Base-by-base conservation (phyloP, 225 moss, liverwort and hornwort genomes). In the Polytrichum commune region DNA sequence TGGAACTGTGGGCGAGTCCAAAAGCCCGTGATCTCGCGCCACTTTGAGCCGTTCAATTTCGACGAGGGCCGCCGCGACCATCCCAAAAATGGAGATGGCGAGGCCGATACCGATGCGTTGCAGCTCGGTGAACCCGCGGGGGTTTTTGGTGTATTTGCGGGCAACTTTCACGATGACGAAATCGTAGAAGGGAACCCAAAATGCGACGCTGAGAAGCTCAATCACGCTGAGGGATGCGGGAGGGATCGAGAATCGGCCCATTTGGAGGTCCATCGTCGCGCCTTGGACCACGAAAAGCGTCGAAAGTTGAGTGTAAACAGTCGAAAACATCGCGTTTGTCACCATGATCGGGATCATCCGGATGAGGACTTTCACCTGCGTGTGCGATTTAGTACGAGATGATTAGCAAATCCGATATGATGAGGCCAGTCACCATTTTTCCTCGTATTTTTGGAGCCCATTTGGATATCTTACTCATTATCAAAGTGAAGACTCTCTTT, bases 71-170 rank as follows among this genome's bases (percentile, higher is more conserved):
- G 82, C 78, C 1, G 53, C 27, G 3, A 68, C 8, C 64, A 75
- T 65, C 30, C 74, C 74, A 0, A 82, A 56, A 8, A 72, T 65
- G 23, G 78, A 60, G 13, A 62, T 54, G 30, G 56, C 38, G 55
- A 67, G 54, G 10, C 75, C 80, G 0, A 68, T 54, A 0, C 80
- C 80, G 2, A 76, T 72, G 28, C 80, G 66, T 63, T 80, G 75
- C 5, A 76, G 53, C 8, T 22, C 7, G 0, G 72, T 72, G 26
- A 72, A 23, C 5, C 80, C 80, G 8, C 66, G 23, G 1, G 60
- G 24, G 27, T 61, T 61, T 25, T 68, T 46, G 6, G 80, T 80
- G 25, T 29, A 53, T 10, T 30, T 63, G 8, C 66, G n/a, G 6
- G 62, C 25, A 1, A 67, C 63, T n/a, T 71, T 75, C 27, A 80